Percentiles rank a stretch among this genome's conserved stretches.
Evolutionary conservation across 768 basidiomycete species (phyloP).

Genomic region (Melanogaster broomeanus): DNA sequence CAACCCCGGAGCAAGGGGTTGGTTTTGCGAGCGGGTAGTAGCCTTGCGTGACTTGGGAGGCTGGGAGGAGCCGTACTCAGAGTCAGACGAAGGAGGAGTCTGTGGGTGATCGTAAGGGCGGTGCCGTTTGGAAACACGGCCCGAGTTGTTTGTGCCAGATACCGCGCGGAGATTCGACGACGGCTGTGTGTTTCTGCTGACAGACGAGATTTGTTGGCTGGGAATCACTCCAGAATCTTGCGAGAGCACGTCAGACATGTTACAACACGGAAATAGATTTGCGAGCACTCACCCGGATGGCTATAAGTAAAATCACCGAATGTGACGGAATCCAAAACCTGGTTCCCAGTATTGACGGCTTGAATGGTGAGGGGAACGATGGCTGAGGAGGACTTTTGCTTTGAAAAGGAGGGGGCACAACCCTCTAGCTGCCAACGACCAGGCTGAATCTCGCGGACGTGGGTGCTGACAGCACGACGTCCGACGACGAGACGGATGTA

Average conservation of each 20-base stretch:
- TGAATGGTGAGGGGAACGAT: constrained; percentile 62
- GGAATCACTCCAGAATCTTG: constrained; percentile 8
- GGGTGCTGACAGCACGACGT: constrained; percentile 64
- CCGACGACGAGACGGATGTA: constrained; percentile 78
- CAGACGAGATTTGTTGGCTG: neutral
- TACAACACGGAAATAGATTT: neutral
- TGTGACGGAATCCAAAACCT: constrained; percentile 60
- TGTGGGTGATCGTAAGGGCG: constrained; percentile 42
- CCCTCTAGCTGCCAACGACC: constrained; percentile 69
- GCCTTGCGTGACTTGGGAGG: constrained; percentile 24
- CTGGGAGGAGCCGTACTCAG: constrained; percentile 32
- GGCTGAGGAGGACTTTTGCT: constrained; percentile 36
- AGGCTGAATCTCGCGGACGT: constrained; percentile 55
- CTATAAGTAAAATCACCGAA: constrained; percentile 76
- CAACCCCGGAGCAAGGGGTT: constrained; percentile 12
- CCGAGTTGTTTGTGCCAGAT: constrained; percentile 16
- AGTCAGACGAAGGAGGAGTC: constrained; percentile 43
- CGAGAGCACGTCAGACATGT: neutral
- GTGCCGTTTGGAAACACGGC: constrained; percentile 37
- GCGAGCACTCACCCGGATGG: constrained; percentile 39
- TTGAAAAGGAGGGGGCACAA: constrained; percentile 54
- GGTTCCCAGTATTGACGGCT: constrained; percentile 55
- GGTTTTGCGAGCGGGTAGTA: constrained; percentile 2
- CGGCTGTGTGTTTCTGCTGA: constrained; percentile 9
- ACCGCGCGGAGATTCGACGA: constrained; percentile 30